A percentile compares a stretch with the other conserved stretches of the same genome.
These are phyloP conservation scores for Atkinsonella texensis DNA, from an alignment of 2,329 filamentous ascomycete genomes.

Conservation along the genomic window DNA sequence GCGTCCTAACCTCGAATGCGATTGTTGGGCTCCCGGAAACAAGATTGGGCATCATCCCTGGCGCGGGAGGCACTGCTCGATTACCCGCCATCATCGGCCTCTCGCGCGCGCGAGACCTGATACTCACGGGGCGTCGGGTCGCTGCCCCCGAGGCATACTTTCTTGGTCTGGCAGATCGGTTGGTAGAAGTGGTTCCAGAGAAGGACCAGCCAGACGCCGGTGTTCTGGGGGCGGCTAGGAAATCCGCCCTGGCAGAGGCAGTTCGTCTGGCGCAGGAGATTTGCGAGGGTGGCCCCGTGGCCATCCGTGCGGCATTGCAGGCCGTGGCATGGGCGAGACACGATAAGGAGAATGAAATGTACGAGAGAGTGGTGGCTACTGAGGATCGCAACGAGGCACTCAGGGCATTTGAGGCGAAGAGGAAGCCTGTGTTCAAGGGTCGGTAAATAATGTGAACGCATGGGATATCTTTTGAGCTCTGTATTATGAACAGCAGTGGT, in stretches of 20 bases:
- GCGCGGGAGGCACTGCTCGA: conserved; percentile 84
- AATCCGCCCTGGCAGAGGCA: conserved; percentile 60
- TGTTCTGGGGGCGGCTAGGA: conserved; percentile 47
- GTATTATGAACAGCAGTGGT: not conserved
- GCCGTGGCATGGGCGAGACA: conserved; percentile 65
- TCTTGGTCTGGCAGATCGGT: conserved; percentile 76
- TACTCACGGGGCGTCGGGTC: conserved; percentile 82
- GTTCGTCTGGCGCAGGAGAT: conserved; percentile 73
- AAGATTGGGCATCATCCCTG: conserved; percentile 83
- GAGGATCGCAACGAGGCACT: conserved; percentile 84
- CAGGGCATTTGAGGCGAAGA: conserved; percentile 61
- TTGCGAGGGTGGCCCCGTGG: conserved; percentile 79
- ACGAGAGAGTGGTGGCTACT: conserved; percentile 69
- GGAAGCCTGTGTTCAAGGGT: conserved; percentile 46
- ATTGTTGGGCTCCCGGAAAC: conserved; percentile 82
- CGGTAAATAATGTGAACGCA: conserved; percentile 20
- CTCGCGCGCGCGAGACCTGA: conserved; percentile 72
- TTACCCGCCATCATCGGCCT: conserved; percentile 73
- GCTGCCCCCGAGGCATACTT: conserved; percentile 80
- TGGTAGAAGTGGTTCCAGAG: conserved; percentile 62
- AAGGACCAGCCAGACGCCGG: conserved; percentile 32
- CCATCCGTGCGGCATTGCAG: conserved; percentile 64
- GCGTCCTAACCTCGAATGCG: conserved; percentile 71
- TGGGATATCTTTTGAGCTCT: not conserved
- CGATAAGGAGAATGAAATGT: conserved; percentile 76